Base-by-base conservation (phyloP, 2,329 filamentous ascomycete species). In the Colletotrichum cuscutae region DNA sequence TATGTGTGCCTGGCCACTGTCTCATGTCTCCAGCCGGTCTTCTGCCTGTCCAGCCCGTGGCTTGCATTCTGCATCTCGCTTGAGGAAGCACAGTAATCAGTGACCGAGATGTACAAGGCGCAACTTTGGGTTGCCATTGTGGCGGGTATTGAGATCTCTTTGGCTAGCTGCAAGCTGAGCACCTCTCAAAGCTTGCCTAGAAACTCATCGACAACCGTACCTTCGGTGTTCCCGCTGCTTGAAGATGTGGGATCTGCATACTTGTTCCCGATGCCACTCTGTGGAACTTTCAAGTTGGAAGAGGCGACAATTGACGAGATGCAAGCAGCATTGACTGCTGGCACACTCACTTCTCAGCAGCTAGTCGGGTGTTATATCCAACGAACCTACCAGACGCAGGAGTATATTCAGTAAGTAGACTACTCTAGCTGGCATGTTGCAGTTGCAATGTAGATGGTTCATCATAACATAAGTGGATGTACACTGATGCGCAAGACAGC, bases 231-330 rank as follows among this genome's bases (percentile, higher is more conserved):
- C 13, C 84, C 84, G 0, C 76, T 81, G 4, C 75, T 80, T 68
- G 72, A 82, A 56, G 79, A 84, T 79, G 81, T 79, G 22, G 81
- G 80, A 52, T 80, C 84, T 4, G 67, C 77, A 1, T 73, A 79
- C 13, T 76, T 86, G 26, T 94, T 94, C 77, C 88, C 90, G 2
- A 92, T 94, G 91, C 85, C 84, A 1, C 79, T 79, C 13, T 95
- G 93, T 79, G 81, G 88, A 68, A 87, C 86, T 11, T 86, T 93
- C 75, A 82, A 84, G 60, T 83, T 94, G 19, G 91, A 93, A 80
- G 92, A 94, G 79, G 91, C 91, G 19, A 91, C 89, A 7, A 92
- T 94, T 74, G 91, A 93, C 74, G 82, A 92, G 72, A 87, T 95
- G 77, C 92, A 94, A 77, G 77, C 81, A 5, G 87, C 87, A 35